phyloP scores from a whole-genome alignment of 148 eudicot genomes.

The Suaeda aralocaspica region DNA sequence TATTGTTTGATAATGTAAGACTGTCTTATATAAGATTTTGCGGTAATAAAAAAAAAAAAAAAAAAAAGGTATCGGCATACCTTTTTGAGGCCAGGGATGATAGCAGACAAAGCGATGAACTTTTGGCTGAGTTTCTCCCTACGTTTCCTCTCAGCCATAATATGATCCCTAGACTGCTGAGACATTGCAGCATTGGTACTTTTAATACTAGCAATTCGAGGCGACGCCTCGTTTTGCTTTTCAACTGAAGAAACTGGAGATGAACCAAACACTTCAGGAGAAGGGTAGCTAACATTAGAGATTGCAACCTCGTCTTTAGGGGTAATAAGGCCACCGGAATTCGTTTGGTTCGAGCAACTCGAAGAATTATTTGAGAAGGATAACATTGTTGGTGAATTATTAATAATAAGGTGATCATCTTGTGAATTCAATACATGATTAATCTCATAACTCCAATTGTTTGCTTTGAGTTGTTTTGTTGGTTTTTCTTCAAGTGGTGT shows the following conservation, averaged over 20 bases:
- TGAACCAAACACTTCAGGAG: conserved; percentile 20
- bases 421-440: conserved; percentile 25
- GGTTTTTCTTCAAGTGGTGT: conserved; percentile 14
- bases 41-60: not conserved
- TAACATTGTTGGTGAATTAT: conserved; percentile 19
- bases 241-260: conserved; percentile 24
- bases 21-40: not conserved
- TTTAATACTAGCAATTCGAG: conserved; percentile 31
- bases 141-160: conserved; percentile 61
- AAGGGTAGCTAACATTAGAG: conserved; percentile 22
- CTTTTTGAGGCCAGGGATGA: conserved; percentile 72
- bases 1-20: too few relatives aligned
- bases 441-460: conserved; percentile 16
- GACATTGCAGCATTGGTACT: conserved; percentile 18
- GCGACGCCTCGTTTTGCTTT: conserved; percentile 13
- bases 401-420: not conserved
- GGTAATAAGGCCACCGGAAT: conserved; percentile 12
- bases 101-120: conserved; percentile 57
- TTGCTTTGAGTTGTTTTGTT: conserved; percentile 27
- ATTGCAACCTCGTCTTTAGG: conserved; percentile 37
- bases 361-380: conserved; percentile 29
- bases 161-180: conserved; percentile 45
- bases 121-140: conserved; percentile 57
- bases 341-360: conserved; percentile 24
- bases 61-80: conserved; percentile 24